Conservation (phyloP, 768 basidiomycete genomes). For the Trametes coccinea region DNA sequence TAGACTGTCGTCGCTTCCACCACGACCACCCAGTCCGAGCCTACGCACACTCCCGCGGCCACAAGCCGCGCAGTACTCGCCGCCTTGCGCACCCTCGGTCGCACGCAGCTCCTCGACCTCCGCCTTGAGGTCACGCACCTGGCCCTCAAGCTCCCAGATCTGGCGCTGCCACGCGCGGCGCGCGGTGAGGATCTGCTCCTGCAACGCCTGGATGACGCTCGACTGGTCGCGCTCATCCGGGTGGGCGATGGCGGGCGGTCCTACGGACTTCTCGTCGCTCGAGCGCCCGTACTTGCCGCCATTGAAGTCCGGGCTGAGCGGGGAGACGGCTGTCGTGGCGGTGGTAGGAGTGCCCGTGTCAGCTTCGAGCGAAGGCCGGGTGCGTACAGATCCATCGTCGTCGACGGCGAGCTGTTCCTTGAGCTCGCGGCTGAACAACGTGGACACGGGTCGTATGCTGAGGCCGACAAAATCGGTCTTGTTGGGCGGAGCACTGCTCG, state of each 20-base stretch:
- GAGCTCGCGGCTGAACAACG: slow-evolving; percentile 73
- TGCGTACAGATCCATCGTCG: slow-evolving; percentile 17
- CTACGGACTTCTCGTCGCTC: slow-evolving; percentile 32
- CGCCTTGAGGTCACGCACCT: slow-evolving; percentile 68
- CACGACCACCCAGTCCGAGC: not conserved
- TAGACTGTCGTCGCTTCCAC: slow-evolving; percentile 6
- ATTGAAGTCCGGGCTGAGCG: slow-evolving; percentile 45
- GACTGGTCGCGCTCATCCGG: slow-evolving; percentile 42
- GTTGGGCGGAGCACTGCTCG: slow-evolving; percentile 65
- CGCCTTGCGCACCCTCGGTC: slow-evolving; percentile 30
- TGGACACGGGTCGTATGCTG: slow-evolving; percentile 73
- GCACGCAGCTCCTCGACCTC: slow-evolving; percentile 62
- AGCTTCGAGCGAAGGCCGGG: slow-evolving; percentile 39
- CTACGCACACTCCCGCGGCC: slow-evolving; percentile 46
- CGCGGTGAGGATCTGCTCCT: slow-evolving; percentile 58
- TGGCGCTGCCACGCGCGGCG: slow-evolving; percentile 71
- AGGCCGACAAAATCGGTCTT: slow-evolving; percentile 64
- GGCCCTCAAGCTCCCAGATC: slow-evolving; percentile 73
- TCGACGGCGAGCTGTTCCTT: slow-evolving; percentile 40
- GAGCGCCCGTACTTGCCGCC: slow-evolving; percentile 19
- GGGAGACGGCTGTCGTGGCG: slow-evolving; percentile 46
- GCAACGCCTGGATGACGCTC: slow-evolving; percentile 51
- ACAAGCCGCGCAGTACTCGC: slow-evolving; percentile 59
- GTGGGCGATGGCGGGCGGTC: slow-evolving; percentile 22
- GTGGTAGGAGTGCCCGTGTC: slow-evolving; percentile 57